These are phyloP conservation scores for Eutrema japonicum DNA, from an alignment of 345 rosid genomes.

Conservation along the genomic window DNA sequence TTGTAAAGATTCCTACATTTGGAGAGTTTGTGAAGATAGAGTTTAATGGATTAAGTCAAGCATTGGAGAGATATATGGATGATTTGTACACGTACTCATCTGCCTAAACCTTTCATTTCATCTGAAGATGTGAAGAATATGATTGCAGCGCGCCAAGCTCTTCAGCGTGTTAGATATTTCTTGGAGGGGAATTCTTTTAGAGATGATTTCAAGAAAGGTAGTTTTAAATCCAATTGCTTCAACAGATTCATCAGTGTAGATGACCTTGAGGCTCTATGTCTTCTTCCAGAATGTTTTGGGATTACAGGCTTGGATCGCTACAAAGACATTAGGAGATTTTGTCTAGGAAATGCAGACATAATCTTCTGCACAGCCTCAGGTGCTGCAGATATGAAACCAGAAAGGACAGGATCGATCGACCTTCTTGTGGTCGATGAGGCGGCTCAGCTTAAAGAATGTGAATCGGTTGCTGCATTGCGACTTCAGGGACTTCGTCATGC, in stretches of 20 bases:
- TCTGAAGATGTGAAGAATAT: slow-evolving; percentile 29
- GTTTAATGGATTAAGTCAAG: background rate
- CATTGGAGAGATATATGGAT: slow-evolving; percentile 30
- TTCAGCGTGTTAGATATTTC: slow-evolving; percentile 4
- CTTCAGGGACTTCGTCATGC: slow-evolving; percentile 47
- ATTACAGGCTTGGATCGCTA: background rate
- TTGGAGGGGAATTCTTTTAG: background rate
- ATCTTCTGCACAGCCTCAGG: slow-evolving; percentile 52
- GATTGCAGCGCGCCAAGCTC: slow-evolving; percentile 31
- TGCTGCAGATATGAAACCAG: slow-evolving; percentile 33
- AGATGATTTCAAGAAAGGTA: slow-evolving; percentile 11
- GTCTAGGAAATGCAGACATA: slow-evolving; percentile 39
- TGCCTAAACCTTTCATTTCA: slow-evolving; percentile 42
- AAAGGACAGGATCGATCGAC: too few species aligned
- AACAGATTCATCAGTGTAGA: background rate
- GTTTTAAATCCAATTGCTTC: background rate
- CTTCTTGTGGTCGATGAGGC: too few species aligned
- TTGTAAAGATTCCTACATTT: slow-evolving; percentile 17
- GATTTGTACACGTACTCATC: slow-evolving; percentile 47
- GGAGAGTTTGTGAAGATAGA: slow-evolving; percentile 26
- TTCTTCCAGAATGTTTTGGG: background rate
- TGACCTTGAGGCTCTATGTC: background rate
- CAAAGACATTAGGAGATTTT: background rate
- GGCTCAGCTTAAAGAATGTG: too few species aligned
- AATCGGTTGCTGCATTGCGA: slow-evolving; percentile 39